A percentile compares a stretch with the other conserved stretches of the same genome.
Conservation (phyloP, 225 moss, liverwort and hornwort genomes). For the Anthoceros angustus region DNA sequence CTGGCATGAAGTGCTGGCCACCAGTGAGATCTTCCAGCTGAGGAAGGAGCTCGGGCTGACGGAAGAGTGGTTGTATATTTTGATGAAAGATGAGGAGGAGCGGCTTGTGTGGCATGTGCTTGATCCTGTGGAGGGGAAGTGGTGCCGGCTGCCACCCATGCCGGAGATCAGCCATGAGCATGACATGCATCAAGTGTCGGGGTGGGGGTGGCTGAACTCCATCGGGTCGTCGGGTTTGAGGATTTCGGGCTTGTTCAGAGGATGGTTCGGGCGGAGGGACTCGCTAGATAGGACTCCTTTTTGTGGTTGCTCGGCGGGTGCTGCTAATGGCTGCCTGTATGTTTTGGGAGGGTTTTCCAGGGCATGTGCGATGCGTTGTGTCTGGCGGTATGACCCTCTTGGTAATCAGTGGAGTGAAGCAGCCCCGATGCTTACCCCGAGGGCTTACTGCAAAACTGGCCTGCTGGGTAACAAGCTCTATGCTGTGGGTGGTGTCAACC, state of each 20-base stretch:
- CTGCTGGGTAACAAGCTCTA: conserved; percentile 75
- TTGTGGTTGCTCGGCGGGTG: conserved; percentile 93
- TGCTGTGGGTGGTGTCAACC: conserved; percentile 87
- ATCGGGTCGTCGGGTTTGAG: conserved; percentile 69
- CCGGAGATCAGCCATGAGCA: conserved; percentile 62
- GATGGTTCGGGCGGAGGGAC: conserved; percentile 90
- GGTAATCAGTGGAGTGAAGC: conserved; percentile 68
- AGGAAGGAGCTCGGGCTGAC: conserved; percentile 75
- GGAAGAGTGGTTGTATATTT: conserved; percentile 90
- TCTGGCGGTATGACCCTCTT: conserved; percentile 82
- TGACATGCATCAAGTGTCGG: conserved; percentile 13
- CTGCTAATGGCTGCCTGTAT: conserved; percentile 61
- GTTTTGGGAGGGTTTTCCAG: conserved; percentile 81
- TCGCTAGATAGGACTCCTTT: conserved; percentile 73
- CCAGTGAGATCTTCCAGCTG: conserved; percentile 62
- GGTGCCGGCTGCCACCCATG: conserved; percentile 84
- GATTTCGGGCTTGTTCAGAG: conserved; percentile 54
- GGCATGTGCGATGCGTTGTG: conserved; percentile 86
- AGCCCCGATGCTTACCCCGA: conserved; percentile 75
- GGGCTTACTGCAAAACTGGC: conserved; percentile 94
- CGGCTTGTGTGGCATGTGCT: conserved; percentile 82
- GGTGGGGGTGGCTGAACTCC: conserved; percentile 58
- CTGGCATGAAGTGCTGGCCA: conserved; percentile 60
- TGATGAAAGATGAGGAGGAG: conserved; percentile 90
- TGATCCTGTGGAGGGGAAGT: conserved; percentile 62